Conservation (phyloP, 371 early-diverging fungal species). For the Mortierella sp. region DNA sequence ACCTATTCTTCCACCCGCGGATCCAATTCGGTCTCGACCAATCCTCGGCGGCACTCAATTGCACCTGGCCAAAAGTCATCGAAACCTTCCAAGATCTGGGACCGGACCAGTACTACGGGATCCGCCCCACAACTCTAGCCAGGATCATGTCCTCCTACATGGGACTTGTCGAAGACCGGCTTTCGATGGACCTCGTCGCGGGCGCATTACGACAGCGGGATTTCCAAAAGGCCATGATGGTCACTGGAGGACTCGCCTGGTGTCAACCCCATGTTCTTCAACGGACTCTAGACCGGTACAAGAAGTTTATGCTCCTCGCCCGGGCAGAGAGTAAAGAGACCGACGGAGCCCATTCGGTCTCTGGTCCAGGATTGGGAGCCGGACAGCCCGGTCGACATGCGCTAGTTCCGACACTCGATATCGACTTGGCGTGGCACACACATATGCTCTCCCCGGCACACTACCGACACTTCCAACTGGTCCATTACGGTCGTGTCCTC, state of each 20-base stretch:
- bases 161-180: constrained; percentile 43
- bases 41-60: constrained; percentile 39
- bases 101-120: constrained; percentile 51
- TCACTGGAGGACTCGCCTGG: constrained; percentile 52
- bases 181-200: constrained; percentile 52
- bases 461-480: constrained; percentile 57
- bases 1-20: constrained; percentile 50
- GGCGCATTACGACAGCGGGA: constrained; percentile 53
- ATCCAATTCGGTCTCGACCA: constrained; percentile 53
- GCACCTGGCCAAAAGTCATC: constrained; percentile 54
- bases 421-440: constrained; percentile 62
- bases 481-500: constrained; percentile 49
- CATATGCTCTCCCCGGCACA: constrained; percentile 60
- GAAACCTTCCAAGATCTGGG: constrained; percentile 52
- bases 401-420: constrained; percentile 59
- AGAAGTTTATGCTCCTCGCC: constrained; percentile 53
- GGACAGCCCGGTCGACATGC: constrained; percentile 43
- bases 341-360: not conserved
- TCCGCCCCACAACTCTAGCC: constrained; percentile 49
- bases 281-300: constrained; percentile 55
- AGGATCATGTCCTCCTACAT: constrained; percentile 47
- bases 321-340: constrained; percentile 36
- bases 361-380: constrained; percentile 35
- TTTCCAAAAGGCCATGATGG: constrained; percentile 59
- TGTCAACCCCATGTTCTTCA: constrained; percentile 59